Percentiles rank a stretch among this genome's conserved stretches.
Evolutionary conservation across 371 early-diverging fungal species (phyloP).

Genomic region (Choanephora cucurbitarum): DNA sequence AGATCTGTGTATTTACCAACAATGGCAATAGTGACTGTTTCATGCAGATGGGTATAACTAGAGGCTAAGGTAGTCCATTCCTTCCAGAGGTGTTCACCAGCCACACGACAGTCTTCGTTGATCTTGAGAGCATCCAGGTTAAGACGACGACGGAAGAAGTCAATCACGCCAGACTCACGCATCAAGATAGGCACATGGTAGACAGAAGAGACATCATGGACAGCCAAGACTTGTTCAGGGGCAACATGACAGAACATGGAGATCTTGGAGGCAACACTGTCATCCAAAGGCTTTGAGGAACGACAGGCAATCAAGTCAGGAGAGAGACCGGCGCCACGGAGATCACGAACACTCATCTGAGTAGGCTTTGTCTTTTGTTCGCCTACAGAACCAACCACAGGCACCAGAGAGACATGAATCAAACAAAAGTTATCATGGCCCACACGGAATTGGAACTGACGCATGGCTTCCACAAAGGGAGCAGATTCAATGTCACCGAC

Average conservation of each 20-base stretch:
- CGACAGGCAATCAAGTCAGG: constrained; percentile 98
- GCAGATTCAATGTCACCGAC: constrained; percentile 99
- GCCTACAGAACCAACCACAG: constrained; percentile 96
- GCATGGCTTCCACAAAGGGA: constrained; percentile 98
- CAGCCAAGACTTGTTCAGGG: constrained; percentile 84
- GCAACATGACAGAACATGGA: constrained; percentile 98
- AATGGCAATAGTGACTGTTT: constrained; percentile 87
- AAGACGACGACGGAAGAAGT: constrained; percentile 80
- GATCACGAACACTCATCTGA: constrained; percentile 92
- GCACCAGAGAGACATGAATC: constrained; percentile 97
- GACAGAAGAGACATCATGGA: constrained; percentile 93
- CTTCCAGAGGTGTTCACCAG: constrained; percentile 66
- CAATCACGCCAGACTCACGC: constrained; percentile 81
- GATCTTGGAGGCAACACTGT: constrained; percentile 87
- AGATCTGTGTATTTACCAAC: constrained; percentile 97
- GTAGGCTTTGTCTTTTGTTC: constrained; percentile 99
- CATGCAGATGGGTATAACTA: constrained; percentile 78
- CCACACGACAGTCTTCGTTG: constrained; percentile 48
- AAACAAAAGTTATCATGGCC: constrained; percentile 96
- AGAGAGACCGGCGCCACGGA: constrained; percentile 92
- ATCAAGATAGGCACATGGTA: constrained; percentile 96
- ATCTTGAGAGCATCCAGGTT: constrained; percentile 66
- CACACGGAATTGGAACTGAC: constrained; percentile 98
- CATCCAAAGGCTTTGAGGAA: constrained; percentile 78
- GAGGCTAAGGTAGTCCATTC: constrained; percentile 86